These are phyloP conservation scores for Entophlyctis luteolus DNA, from an alignment of 192 early-diverging fungal genomes.

Conservation along the genomic window DNA sequence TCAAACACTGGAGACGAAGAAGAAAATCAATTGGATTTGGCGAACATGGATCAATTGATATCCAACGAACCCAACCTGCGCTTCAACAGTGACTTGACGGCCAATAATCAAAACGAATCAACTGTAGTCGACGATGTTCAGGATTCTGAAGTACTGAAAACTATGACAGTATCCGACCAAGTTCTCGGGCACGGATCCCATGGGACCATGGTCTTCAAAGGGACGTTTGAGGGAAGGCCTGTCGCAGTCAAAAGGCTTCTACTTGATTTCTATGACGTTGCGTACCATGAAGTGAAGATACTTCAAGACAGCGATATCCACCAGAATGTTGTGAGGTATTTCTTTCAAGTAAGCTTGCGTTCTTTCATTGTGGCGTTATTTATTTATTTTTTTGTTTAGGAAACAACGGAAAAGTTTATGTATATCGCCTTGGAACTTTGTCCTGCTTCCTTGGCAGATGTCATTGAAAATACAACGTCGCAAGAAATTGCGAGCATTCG, in stretches of 20 bases:
- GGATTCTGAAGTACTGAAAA: conserved; percentile 33
- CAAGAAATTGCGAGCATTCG: conserved; percentile 42
- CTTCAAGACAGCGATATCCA: conserved; percentile 92
- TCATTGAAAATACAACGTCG: conserved; percentile 59
- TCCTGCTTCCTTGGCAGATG: conserved; percentile 82
- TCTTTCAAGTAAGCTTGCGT: conserved; percentile 67
- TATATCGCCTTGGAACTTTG: conserved; percentile 97
- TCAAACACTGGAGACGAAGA: not conserved
- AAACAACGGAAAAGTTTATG: conserved; percentile 84
- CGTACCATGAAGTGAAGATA: conserved; percentile 86
- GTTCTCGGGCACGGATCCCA: conserved; percentile 88
- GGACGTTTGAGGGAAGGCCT: conserved; percentile 83
- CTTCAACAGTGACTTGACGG: not conserved
- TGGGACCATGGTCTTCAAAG: conserved; percentile 94
- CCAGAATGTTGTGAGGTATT: conserved; percentile 95
- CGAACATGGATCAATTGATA: conserved; percentile 16
- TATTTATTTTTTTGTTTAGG: conserved; percentile 32
- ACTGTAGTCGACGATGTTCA: too few relatives aligned
- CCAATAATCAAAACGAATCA: not conserved
- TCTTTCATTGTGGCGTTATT: not conserved
- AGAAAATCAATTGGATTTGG: not conserved
- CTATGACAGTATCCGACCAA: conserved; percentile 58
- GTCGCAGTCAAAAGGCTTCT: conserved; percentile 94
- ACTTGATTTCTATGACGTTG: conserved; percentile 94
- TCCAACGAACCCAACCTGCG: not conserved